A percentile compares a stretch with the other conserved stretches of the same genome.
Conservation (phyloP, 2,329 filamentous ascomycete species). For the Rutstroemia sydowiana region DNA sequence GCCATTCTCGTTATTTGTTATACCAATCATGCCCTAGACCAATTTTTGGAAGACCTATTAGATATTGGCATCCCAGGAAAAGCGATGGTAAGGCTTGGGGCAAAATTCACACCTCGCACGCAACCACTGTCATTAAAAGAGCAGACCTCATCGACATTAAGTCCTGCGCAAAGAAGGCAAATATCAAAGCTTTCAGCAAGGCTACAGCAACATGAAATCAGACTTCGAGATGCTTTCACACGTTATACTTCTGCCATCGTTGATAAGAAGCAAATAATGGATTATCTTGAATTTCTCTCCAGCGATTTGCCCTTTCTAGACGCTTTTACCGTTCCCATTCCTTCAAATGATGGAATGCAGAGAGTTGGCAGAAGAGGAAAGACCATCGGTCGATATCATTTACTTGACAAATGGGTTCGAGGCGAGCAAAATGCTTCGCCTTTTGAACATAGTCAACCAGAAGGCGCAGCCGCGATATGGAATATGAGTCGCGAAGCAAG, state of each 20-base stretch:
- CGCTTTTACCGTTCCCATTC: conserved; percentile 46
- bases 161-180: conserved; percentile 31
- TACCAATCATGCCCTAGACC: conserved; percentile 60
- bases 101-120: conserved; percentile 47
- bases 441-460: conserved; percentile 31
- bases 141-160: conserved; percentile 32
- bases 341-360: conserved; percentile 37
- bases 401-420: conserved; percentile 46
- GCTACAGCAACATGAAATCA: conserved; percentile 26
- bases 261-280: conserved; percentile 29
- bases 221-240: conserved; percentile 19
- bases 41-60: conserved; percentile 58
- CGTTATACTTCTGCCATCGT: conserved; percentile 15
- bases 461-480: conserved; percentile 42
- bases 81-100: conserved; percentile 55
- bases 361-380: conserved; percentile 41
- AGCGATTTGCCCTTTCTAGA: conserved; percentile 45
- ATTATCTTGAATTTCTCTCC: conserved; percentile 44
- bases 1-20: conserved; percentile 59
- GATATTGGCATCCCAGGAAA: conserved; percentile 45
- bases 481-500: conserved; percentile 36
- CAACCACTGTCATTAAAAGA: conserved; percentile 39
- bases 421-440: conserved; percentile 38
- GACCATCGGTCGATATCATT: conserved; percentile 38
- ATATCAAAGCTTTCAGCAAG: conserved; percentile 37